phyloP scores from a whole-genome alignment of 2,329 filamentous ascomycete genomes.

The Trichoderma hamatum region DNA sequence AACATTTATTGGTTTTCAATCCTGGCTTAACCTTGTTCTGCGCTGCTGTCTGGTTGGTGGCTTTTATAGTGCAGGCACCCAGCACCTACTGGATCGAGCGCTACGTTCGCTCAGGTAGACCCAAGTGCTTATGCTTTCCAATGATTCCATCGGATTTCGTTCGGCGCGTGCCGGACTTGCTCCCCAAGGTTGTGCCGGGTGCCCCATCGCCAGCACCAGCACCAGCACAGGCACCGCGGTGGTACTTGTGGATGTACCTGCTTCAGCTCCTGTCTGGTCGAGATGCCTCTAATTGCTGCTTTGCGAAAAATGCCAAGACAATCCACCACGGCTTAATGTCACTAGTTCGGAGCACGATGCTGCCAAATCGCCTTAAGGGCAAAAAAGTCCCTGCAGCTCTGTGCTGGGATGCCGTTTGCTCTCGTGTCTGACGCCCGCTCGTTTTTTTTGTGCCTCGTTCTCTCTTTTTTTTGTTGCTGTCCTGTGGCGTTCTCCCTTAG shows the following conservation, averaged over 20 bases:
- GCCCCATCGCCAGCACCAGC: background rate
- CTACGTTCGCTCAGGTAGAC: background rate
- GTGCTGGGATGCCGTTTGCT: background rate
- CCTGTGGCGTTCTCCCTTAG: background rate
- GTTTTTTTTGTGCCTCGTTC: background rate
- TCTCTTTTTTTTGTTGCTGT: background rate
- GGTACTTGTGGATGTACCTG: background rate
- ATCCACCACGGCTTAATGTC: constrained; percentile 13
- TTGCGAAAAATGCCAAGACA: constrained; percentile 17
- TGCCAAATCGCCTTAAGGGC: constrained; percentile 15
- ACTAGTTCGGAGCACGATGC: constrained; percentile 19
- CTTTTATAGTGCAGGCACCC: background rate
- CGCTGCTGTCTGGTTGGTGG: background rate
- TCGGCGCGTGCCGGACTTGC: background rate
- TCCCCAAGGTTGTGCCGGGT: background rate
- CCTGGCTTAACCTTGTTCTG: background rate
- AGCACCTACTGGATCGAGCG: background rate
- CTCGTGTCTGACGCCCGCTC: background rate
- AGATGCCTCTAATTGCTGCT: background rate
- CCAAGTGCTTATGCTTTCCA: background rate
- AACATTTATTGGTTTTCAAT: background rate
- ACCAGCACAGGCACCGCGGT: background rate
- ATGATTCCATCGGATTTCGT: background rate
- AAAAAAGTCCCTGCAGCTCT: constrained; percentile 22
- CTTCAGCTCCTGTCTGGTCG: background rate